Base-by-base conservation (phyloP, 2,329 filamentous ascomycete genomes). In the Alternaria sp. region DNA sequence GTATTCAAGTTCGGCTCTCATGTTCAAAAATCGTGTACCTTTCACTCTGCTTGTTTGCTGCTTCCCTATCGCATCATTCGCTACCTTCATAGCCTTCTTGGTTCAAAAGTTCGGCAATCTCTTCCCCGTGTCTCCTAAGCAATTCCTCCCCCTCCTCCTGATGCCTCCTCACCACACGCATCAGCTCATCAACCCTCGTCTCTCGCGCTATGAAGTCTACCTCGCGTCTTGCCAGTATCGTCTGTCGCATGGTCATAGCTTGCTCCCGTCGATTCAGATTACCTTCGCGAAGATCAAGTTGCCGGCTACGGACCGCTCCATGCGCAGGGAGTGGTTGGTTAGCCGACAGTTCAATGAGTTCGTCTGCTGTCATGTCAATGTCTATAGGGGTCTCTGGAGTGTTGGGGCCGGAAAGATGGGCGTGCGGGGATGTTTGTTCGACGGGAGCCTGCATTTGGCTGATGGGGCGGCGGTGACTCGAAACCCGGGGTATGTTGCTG, bases 91-190 rank as follows among this genome's bases (percentile, higher is more conserved):
- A 10, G 1, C 7, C 3, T 10, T 16, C 32, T 12, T 27, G 25
- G 22, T 44, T 12, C 34, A 46, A 4, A 16, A 56, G 1, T 6
- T 18, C 16, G 3, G 50, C 51, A 49, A 56, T 30, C 27, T 61
- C 58, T 12, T 43, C 18, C 10, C 32, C 36, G 10, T 67, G 60
- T 41, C 59, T 62, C 48, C 8, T 34, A 1, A 53, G 2, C 54
- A 64, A 30, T 1, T n/a, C 41, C n/a, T 59, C 44, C 25, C 62
- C 2, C 57, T 64, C 60, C 3, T 40, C n/a, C 30, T 53, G 18
- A 5, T 67, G 64, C 32, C 43, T 45, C 53, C 1, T 49, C 40
- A 57, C 14, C 9, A 5, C 6, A 3, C 12, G n/a, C 40, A 60
- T 44, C 12, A 30, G 27, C 16, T 51, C 41, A 6, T 36, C 18